Evolutionary conservation across 768 basidiomycete species (phyloP), one percentile per base, ranked within the genome.

Genomic region (Suillus brevipes): DNA sequence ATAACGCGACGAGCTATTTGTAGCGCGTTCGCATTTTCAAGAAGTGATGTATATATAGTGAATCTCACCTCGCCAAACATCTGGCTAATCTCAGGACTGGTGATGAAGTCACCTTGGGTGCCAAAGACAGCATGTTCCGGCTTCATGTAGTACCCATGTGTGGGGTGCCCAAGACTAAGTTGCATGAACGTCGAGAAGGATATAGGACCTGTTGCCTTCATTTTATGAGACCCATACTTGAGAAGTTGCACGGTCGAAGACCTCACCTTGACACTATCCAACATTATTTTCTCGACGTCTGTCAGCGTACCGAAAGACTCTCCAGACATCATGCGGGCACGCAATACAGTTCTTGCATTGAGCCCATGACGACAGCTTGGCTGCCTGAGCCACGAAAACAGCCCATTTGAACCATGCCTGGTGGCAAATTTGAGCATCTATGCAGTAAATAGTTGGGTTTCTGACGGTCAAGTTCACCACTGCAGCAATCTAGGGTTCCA

Each of bases 61-160:
- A 47, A 52, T 75, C 86, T 68, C 73, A 95, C 97, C 88, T 99
- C 97, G 65, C 97, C 97, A 74, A 99, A 99, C 0, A 93, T 87
- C 74, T 98, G 95, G 70, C 88, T 92, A 61, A 99, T 98, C 76
- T 99, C 97, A 2, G 97, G 97, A 70, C 92, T 95, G 13, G 97
- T 99, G 25, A 92, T 90, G 72, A 99, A 99, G 80, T 99, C 97
- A 6, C 97, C 97, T 49, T 83, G 81, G 0, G 86, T 67, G 14
- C 97, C 97, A 71, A 99, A 94, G 3, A 99, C 89, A 50, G 86
- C 82, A 64, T 92, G 83, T 16, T 81, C 71, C 0, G 85, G 77
- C 43, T 88, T 90, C 81, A 91, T 93, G 80, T 99, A 99, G 78
- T 99, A 99, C 1, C 97, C 97, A 62, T 94, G 81, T 0, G 85